Evolutionary conservation across 495 filamentous ascomycete genomes (phyloP).

Genomic region (Baudoinia panamericana): DNA sequence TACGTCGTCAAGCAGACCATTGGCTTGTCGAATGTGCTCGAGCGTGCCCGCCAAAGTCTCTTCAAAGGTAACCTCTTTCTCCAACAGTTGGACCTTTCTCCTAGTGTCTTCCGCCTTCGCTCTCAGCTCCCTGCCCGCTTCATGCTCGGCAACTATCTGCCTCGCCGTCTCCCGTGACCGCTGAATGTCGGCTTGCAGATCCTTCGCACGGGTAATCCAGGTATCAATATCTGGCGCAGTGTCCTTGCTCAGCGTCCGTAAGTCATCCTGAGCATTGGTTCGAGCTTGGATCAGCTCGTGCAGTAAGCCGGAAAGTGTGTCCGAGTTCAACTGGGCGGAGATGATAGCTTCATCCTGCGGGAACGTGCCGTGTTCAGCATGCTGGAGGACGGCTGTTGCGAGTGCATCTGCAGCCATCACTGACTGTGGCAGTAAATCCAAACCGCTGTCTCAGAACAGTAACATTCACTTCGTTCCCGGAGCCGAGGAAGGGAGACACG

Average conservation of each 20-base stretch:
- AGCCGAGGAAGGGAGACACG: no score
- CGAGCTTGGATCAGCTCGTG: constrained; percentile 52
- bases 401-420: constrained; percentile 31
- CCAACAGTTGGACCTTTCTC: constrained; percentile 55
- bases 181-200: constrained; percentile 70
- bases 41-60: constrained; percentile 50
- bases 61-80: constrained; percentile 66
- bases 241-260: constrained; percentile 57
- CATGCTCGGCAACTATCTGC: constrained; percentile 59
- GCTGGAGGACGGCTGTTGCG: constrained; percentile 56
- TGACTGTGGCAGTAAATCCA: no score
- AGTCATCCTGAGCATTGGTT: constrained; percentile 56
- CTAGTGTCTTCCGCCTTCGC: constrained; percentile 50
- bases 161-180: constrained; percentile 56
- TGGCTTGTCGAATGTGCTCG: constrained; percentile 43
- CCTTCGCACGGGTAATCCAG: constrained; percentile 73
- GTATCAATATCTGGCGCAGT: constrained; percentile 63
- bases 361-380: constrained; percentile 56
- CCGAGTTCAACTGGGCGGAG: constrained; percentile 44
- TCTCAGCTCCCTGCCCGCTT: constrained; percentile 47
- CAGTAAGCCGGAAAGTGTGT: constrained; percentile 48
- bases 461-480: no score
- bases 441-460: no score
- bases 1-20: constrained; percentile 28
- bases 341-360: constrained; percentile 59